Evolutionary conservation across 2,329 filamentous ascomycete genomes (phyloP).

Genomic region (Pseudogymnoascus sp.): DNA sequence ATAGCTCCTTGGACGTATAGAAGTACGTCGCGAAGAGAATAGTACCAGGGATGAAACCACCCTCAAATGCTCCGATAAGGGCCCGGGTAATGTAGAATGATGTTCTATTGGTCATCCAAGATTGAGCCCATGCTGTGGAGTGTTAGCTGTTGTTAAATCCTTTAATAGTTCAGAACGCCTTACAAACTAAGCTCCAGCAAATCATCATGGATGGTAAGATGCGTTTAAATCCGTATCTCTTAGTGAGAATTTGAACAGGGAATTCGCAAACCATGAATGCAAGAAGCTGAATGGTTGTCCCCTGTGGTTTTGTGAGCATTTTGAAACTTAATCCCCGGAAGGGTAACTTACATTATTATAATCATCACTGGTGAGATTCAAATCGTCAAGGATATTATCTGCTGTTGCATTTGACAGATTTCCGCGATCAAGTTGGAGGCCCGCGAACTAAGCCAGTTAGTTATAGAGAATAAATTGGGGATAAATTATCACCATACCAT

Average conservation of each 20-base stretch:
- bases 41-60: constrained; percentile 52
- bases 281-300: constrained; percentile 49
- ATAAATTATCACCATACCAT: constrained; percentile 32
- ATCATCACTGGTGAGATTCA: constrained; percentile 42
- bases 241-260: constrained; percentile 51
- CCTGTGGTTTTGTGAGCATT: constrained; percentile 23
- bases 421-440: constrained; percentile 56
- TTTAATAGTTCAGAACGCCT: neutral
- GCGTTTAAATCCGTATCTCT: constrained; percentile 50
- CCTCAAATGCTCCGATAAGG: constrained; percentile 47
- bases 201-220: constrained; percentile 50
- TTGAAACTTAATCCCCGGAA: constrained; percentile 30
- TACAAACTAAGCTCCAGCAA: constrained; percentile 42
- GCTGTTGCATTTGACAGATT: constrained; percentile 57
- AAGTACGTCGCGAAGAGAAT: constrained; percentile 66
- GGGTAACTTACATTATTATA: constrained; percentile 44
- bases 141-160: constrained; percentile 28
- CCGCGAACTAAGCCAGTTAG: constrained; percentile 47
- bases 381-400: constrained; percentile 54
- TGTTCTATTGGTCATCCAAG: constrained; percentile 42
- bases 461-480: constrained; percentile 28
- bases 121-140: constrained; percentile 39
- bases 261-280: constrained; percentile 51
- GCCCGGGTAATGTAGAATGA: constrained; percentile 46
- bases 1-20: constrained; percentile 63